Base-by-base conservation (phyloP, 768 basidiomycete genomes). In the Lactarius akahatsu region DNA sequence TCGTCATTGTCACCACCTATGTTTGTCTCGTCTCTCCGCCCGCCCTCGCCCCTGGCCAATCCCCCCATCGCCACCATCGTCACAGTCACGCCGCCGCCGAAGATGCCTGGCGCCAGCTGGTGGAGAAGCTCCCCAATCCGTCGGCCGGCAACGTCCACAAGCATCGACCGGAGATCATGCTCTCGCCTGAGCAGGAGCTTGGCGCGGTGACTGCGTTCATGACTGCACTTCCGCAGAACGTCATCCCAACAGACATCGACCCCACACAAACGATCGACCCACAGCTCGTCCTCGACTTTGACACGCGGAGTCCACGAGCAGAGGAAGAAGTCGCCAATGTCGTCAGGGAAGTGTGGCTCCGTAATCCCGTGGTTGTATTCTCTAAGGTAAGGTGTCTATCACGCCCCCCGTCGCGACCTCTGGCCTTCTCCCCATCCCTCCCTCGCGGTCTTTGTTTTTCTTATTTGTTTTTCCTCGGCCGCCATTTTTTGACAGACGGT, bases 281-380 rank as follows among this genome's bases (percentile, higher is more conserved):
- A 4, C 84, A 91, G 71, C 84, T 93, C 64, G 83, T 94, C 5
- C 82, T 94, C 50, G 92, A 91, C 71, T 94, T 94, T 73, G 91
- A 94, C 73, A 89, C 89, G 0, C 83, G 86, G n/a, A 79, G 83
- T 52, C 77, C 83, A 2, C 81, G 82, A 16, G 90, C 90, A 0
- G 71, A 73, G 23, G 82, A 85, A 40, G 90, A 92, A 74, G 78
- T 92, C 38, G 74, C 76, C 40, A 77, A 79, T 1, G 79, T 92
- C 73, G 82, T 87, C 8, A 76, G 80, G 1, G 86, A 90, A 36
- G 85, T 89, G 1, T 93, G 92, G 92, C 71, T 80, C 4, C 81
- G 83, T 43, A 86, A 90, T 71, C 92, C 92, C 0, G 86, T 93
- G 43, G 83, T 92, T 65, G 77, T 93, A 18, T 92, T 89, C 72